phyloP scores from a whole-genome alignment of 345 rosid genomes.

The Populus simonii region DNA sequence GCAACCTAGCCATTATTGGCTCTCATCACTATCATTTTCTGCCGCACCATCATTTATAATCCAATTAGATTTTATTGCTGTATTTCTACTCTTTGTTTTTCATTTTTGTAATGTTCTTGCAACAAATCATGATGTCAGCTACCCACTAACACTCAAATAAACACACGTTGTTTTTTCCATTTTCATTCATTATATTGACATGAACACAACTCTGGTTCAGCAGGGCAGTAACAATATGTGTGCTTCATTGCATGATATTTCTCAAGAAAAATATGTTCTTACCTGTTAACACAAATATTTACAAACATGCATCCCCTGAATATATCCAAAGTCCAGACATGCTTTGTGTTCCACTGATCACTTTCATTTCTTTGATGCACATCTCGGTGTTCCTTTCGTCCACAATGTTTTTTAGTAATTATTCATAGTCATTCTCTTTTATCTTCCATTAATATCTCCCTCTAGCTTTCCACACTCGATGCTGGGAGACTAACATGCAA shows the following conservation, averaged over 20 bases:
- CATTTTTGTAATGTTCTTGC: too few relatives aligned
- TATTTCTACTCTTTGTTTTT: background rate
- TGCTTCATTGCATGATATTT: background rate
- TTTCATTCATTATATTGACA: background rate
- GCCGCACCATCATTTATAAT: too few relatives aligned
- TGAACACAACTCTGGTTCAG: background rate
- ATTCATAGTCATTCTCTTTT: background rate
- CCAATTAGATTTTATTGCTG: too few relatives aligned
- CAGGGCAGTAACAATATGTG: background rate
- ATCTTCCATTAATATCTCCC: background rate
- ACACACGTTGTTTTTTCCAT: background rate
- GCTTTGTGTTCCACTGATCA: background rate
- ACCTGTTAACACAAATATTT: background rate
- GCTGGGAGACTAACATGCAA: background rate
- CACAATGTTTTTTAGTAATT: too few relatives aligned
- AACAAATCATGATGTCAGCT: background rate
- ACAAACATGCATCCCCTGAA: too few relatives aligned
- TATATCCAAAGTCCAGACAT: background rate
- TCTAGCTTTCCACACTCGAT: background rate
- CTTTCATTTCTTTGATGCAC: too few relatives aligned
- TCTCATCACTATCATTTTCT: background rate
- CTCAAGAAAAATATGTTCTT: background rate
- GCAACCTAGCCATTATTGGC: background rate
- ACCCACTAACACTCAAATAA: background rate
- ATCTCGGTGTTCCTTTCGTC: background rate